These are phyloP conservation scores for Suillus luteus DNA, from an alignment of 768 basidiomycete species.

Conservation along the genomic window DNA sequence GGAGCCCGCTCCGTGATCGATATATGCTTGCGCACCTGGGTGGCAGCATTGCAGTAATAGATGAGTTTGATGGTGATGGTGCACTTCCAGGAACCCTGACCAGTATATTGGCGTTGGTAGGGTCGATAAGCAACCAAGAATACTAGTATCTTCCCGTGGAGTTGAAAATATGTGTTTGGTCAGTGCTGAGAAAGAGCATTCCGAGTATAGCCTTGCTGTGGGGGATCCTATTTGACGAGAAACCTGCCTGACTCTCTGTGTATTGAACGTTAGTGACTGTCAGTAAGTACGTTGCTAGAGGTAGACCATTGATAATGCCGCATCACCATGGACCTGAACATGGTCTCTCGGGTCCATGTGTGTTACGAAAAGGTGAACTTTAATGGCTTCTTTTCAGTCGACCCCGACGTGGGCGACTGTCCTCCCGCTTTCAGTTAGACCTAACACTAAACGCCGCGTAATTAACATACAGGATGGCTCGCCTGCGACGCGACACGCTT, in stretches of 20 bases:
- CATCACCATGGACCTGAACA: not conserved
- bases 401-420: not conserved
- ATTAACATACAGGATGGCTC: slow-evolving; percentile 23
- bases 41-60: not conserved
- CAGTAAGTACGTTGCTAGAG: too few relatives aligned
- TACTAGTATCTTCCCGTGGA: not conserved
- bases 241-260: not conserved
- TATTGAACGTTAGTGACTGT: not conserved
- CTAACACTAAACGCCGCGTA: slow-evolving; percentile 3
- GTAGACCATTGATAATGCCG: too few relatives aligned
- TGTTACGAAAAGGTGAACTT: slow-evolving; percentile 2
- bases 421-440: slow-evolving; percentile 6
- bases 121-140: not conserved
- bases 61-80: not conserved
- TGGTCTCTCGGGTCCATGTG: slow-evolving; percentile 1
- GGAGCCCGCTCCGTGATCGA: not conserved
- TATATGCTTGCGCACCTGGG: not conserved
- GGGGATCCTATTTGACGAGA: not conserved
- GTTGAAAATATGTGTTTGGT: not conserved
- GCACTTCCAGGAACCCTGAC: not conserved
- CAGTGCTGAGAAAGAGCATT: not conserved
- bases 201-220: not conserved
- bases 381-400: slow-evolving; percentile 8
- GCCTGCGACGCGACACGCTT: slow-evolving; percentile 29
- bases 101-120: not conserved